These are phyloP conservation scores for Astrephomene gubernaculifera DNA, from an alignment of 139 green algal species.

Conservation along the genomic window DNA sequence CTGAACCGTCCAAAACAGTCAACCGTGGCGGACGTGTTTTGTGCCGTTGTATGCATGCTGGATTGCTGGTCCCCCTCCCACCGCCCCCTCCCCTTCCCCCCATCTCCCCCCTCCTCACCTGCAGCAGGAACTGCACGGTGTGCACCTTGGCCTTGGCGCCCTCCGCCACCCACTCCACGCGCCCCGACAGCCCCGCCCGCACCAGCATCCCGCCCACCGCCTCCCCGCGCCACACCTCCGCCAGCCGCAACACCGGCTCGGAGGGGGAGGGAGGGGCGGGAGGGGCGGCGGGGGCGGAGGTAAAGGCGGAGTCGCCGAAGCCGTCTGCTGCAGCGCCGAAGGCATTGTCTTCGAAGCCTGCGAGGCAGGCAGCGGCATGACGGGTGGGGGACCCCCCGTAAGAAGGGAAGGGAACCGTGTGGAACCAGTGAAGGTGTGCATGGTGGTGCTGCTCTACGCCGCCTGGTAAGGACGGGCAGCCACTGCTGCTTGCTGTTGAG, in stretches of 20 bases:
- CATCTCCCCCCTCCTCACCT: neutral
- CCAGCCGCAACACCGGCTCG: slow-evolving; percentile 37
- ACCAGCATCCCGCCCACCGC: neutral
- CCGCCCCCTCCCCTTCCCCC: neutral
- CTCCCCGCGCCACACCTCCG: slow-evolving; percentile 26
- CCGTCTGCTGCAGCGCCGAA: too few species aligned
- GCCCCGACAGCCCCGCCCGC: slow-evolving; percentile 3
- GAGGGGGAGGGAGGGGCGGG: neutral
- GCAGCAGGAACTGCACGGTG: slow-evolving; percentile 41
- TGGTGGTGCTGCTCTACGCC: too few species aligned
- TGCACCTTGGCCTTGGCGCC: slow-evolving; percentile 30
- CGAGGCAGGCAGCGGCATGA: too few species aligned
- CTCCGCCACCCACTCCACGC: slow-evolving; percentile 42
- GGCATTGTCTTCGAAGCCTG: slow-evolving; percentile 25
- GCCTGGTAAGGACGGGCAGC: too few species aligned
- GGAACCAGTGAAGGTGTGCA: too few species aligned
- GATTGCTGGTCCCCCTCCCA: too few species aligned
- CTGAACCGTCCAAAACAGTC: too few species aligned
- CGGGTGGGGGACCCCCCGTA: too few species aligned
- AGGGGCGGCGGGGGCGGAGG: neutral
- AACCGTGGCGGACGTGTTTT: too few species aligned
- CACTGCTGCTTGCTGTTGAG: too few species aligned
- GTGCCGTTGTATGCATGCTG: too few species aligned
- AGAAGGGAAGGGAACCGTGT: too few species aligned
- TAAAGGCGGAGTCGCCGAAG: slow-evolving; percentile 3